Percentiles rank a stretch among this genome's conserved stretches.
These are phyloP conservation scores for Stropharia rugosoannulata DNA, from an alignment of 768 basidiomycete genomes.

Conservation along the genomic window DNA sequence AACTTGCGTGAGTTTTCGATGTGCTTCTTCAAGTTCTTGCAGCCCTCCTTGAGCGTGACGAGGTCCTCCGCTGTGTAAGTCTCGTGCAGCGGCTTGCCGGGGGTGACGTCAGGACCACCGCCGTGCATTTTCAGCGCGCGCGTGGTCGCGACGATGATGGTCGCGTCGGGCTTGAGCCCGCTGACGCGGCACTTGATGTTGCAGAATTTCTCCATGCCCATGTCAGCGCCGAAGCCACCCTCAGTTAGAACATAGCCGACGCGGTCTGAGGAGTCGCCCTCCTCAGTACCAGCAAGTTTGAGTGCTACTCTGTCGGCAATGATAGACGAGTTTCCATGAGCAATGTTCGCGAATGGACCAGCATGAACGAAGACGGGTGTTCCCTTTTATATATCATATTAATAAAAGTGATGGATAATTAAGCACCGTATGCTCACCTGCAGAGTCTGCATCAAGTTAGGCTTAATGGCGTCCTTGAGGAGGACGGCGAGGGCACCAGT, in stretches of 20 bases:
- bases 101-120: conserved; percentile 94
- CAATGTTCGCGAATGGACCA: conserved; percentile 98
- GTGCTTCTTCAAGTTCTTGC: conserved; percentile 90
- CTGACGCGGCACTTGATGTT: conserved; percentile 98
- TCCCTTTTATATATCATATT: conserved; percentile 44
- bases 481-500: conserved; percentile 94
- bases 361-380: conserved; percentile 99
- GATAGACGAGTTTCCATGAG: conserved; percentile 98
- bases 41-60: conserved; percentile 85
- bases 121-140: conserved; percentile 99
- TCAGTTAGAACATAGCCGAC: conserved; percentile 97
- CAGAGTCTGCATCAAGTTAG: conserved; percentile 97
- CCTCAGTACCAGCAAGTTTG: conserved; percentile 94
- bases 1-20: conserved; percentile 96
- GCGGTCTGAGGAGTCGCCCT: conserved; percentile 78
- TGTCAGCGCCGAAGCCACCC: conserved; percentile 98
- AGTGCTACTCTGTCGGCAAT: conserved; percentile 96
- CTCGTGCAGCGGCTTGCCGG: conserved; percentile 90
- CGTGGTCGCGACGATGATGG: conserved; percentile 95
- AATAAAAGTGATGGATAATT: neutral
- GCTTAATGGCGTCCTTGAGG: conserved; percentile 99
- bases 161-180: conserved; percentile 90
- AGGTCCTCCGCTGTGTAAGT: conserved; percentile 95
- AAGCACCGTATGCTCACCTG: conserved; percentile 45
- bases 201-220: conserved; percentile 99